A percentile compares a stretch with the other conserved stretches of the same genome.
Conservation (phyloP, 352 stramenopile genomes). For the Phytophthora tubulina region DNA sequence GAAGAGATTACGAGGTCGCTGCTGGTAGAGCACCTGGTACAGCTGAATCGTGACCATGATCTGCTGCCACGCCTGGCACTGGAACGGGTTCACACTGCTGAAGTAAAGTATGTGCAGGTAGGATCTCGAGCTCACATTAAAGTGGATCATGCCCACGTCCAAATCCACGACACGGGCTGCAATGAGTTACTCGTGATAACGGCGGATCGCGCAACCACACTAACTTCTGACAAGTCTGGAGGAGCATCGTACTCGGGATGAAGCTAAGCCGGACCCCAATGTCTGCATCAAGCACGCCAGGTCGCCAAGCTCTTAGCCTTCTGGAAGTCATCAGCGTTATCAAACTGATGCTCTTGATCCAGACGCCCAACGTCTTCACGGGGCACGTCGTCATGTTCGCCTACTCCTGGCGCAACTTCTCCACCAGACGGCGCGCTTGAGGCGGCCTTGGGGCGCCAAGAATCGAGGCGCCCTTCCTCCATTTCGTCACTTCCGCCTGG, state of each 20-base stretch:
- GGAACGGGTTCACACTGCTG: conserved; percentile 64
- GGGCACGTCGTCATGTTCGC: no score
- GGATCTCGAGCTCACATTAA: conserved; percentile 59
- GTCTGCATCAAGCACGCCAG: conserved; percentile 59
- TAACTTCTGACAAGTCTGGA: conserved; percentile 69
- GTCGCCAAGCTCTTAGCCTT: conserved; percentile 60
- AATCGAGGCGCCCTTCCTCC: no score
- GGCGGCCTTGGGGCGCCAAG: no score
- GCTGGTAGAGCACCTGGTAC: conserved; percentile 92
- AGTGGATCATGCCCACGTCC: conserved; percentile 84
- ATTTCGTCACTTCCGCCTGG: no score
- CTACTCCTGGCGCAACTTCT: no score
- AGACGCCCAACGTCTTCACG: no score
- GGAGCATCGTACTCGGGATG: conserved; percentile 48
- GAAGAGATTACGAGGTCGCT: conserved; percentile 92
- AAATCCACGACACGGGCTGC: conserved; percentile 80
- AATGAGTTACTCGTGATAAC: conserved; percentile 72
- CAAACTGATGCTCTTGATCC: conserved; percentile 48
- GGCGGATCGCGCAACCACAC: conserved; percentile 71
- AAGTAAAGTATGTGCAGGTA: conserved; percentile 84
- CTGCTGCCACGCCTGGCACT: conserved; percentile 78
- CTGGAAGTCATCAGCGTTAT: conserved; percentile 59
- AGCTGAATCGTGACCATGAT: conserved; percentile 77
- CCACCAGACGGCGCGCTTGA: no score
- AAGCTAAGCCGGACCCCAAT: conserved; percentile 67